Conservation (phyloP, 2,329 filamentous ascomycete genomes). For the Aspergillus sp. region DNA sequence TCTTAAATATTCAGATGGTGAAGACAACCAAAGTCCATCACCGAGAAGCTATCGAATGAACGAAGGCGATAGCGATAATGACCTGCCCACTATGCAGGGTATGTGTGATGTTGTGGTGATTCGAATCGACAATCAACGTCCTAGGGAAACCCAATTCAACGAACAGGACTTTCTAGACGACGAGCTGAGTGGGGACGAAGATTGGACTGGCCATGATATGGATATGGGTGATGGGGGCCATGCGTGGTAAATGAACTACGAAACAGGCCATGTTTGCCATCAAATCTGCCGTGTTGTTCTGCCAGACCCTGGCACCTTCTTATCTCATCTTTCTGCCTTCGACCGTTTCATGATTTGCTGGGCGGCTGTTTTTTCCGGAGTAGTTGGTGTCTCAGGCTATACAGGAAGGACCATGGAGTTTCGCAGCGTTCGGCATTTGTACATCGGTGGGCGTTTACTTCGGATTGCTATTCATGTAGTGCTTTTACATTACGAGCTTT, state of each 20-base stretch:
- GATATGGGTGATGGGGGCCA: conserved; percentile 20
- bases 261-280: neutral
- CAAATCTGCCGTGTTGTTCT: neutral
- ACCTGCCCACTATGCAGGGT: conserved; percentile 48
- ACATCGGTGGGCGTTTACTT: neutral
- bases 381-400: neutral
- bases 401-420: neutral
- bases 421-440: neutral
- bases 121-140: conserved; percentile 62
- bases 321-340: neutral
- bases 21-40: conserved; percentile 19
- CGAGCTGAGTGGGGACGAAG: conserved; percentile 61
- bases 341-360: neutral
- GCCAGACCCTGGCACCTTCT: neutral
- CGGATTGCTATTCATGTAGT: neutral
- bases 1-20: conserved; percentile 25
- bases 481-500: neutral
- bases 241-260: conserved; percentile 17
- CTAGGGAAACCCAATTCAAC: conserved; percentile 57
- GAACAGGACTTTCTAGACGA: conserved; percentile 62
- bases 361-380: neutral
- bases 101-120: conserved; percentile 60
- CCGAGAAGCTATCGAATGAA: conserved; percentile 8
- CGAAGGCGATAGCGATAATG: conserved; percentile 12
- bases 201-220: conserved; percentile 56